Evolutionary conservation across 768 basidiomycete species (phyloP).

Genomic region (Neoboletus brunneissimus): DNA sequence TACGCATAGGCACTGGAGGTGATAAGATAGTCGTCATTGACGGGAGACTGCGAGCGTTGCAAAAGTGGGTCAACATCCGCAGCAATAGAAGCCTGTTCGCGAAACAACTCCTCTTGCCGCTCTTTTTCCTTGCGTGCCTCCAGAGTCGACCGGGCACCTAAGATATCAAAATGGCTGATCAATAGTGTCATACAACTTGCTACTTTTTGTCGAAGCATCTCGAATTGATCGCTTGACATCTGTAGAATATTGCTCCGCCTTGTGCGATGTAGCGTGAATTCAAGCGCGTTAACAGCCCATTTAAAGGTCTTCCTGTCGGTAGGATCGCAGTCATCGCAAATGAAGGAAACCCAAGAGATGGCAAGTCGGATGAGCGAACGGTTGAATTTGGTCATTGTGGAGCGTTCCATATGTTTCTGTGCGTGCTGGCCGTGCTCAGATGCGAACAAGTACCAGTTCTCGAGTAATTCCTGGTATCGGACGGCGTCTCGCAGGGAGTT

Average conservation of each 20-base stretch:
- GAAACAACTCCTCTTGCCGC: slow-evolving; percentile 60
- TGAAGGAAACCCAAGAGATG: slow-evolving; percentile 98
- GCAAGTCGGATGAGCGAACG: slow-evolving; percentile 83
- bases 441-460: slow-evolving; percentile 96
- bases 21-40: slow-evolving; percentile 35
- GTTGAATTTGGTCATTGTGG: slow-evolving; percentile 71
- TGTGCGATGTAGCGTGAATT: slow-evolving; percentile 87
- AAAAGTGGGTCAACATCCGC: slow-evolving; percentile 49
- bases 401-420: slow-evolving; percentile 81
- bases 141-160: slow-evolving; percentile 85
- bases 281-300: slow-evolving; percentile 96
- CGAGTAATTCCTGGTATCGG: slow-evolving; percentile 80
- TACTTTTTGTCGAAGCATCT: slow-evolving; percentile 85
- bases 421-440: slow-evolving; percentile 93
- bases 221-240: slow-evolving; percentile 85
- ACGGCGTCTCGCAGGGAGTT: slow-evolving; percentile 55
- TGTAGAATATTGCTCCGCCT: slow-evolving; percentile 86
- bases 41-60: slow-evolving; percentile 38
- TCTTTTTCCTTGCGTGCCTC: slow-evolving; percentile 93
- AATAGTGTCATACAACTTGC: slow-evolving; percentile 96
- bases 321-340: slow-evolving; percentile 96
- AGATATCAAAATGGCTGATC: slow-evolving; percentile 95
- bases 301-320: slow-evolving; percentile 94
- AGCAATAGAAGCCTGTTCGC: slow-evolving; percentile 51
- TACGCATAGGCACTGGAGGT: slow-evolving; percentile 39